Percentiles rank a stretch among this genome's conserved stretches.
Evolutionary conservation across 2,329 filamentous ascomycete genomes (phyloP).

Genomic region (Colletotrichum destructivum): DNA sequence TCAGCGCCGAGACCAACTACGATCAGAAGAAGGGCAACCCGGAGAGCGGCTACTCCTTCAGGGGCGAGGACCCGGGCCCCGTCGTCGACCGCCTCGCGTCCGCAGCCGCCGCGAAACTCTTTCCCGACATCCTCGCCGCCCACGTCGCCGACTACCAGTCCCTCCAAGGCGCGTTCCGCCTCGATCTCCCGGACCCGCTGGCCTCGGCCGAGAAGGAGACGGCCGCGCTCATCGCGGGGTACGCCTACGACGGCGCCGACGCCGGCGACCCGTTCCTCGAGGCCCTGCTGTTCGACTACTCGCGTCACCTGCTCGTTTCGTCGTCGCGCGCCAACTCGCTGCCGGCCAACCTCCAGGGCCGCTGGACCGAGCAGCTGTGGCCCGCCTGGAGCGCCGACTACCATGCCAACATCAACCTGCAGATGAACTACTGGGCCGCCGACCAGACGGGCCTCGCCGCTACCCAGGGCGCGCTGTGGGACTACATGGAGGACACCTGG

Average conservation of each 20-base stretch:
- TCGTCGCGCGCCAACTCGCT: conserved; percentile 66
- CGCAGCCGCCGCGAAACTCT: conserved; percentile 52
- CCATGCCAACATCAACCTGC: conserved; percentile 71
- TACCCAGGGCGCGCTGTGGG: conserved; percentile 63
- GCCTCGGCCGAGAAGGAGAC: conserved; percentile 58
- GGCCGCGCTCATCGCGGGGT: conserved; percentile 54
- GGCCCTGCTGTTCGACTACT: conserved; percentile 67
- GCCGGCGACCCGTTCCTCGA: conserved; percentile 67
- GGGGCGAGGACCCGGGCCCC: conserved; percentile 60
- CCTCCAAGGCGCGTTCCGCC: conserved; percentile 56
- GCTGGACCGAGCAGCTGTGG: conserved; percentile 64
- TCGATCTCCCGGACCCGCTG: conserved; percentile 61
- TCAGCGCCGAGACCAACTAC: conserved; percentile 65
- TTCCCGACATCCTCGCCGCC: conserved; percentile 49
- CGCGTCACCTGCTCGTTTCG: conserved; percentile 68
- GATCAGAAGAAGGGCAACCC: conserved; percentile 64
- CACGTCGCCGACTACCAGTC: conserved; percentile 60
- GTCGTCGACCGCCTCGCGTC: conserved; percentile 54
- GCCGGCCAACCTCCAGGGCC: conserved; percentile 70
- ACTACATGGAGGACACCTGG: conserved; percentile 69
- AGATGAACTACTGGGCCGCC: conserved; percentile 74
- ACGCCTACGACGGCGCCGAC: conserved; percentile 49
- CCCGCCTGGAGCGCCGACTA: conserved; percentile 67
- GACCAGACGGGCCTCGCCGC: conserved; percentile 66
- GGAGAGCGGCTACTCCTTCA: conserved; percentile 61